Conservation (phyloP, 441 rosid species). For the Francoa sonchifolia region DNA sequence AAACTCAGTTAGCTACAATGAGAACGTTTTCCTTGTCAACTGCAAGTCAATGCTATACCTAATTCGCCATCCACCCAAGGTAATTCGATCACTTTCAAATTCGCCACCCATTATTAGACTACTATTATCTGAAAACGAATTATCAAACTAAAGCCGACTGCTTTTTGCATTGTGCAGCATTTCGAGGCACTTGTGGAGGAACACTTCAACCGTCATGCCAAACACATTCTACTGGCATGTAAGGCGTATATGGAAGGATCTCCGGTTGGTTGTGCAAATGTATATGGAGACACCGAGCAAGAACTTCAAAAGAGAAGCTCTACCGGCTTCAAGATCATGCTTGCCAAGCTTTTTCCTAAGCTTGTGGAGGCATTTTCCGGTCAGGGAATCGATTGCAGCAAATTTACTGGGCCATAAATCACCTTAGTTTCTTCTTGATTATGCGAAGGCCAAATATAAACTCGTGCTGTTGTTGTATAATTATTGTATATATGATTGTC, state of each 20-base stretch:
- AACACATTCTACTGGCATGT: slow-evolving; percentile 42
- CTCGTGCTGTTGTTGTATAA: no score
- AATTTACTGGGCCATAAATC: slow-evolving; percentile 17
- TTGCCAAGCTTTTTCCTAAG: slow-evolving; percentile 62
- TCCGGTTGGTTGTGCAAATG: slow-evolving; percentile 32
- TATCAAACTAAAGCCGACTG: background rate
- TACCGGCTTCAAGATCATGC: slow-evolving; percentile 91
- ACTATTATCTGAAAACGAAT: background rate
- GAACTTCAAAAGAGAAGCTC: slow-evolving; percentile 42
- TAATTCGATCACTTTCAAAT: slow-evolving; percentile 19
- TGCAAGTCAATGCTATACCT: slow-evolving; percentile 79
- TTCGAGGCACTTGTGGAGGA: slow-evolving; percentile 70
- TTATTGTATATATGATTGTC: no score
- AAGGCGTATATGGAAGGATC: slow-evolving; percentile 67
- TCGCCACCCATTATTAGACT: background rate
- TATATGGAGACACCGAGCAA: slow-evolving; percentile 10
- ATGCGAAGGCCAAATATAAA: no score
- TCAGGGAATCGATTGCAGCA: slow-evolving; percentile 52
- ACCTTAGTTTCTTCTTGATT: no score
- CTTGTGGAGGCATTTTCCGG: slow-evolving; percentile 60
- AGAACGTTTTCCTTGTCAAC: slow-evolving; percentile 64
- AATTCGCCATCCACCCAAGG: slow-evolving; percentile 71
- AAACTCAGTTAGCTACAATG: slow-evolving; percentile 78
- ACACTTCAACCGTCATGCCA: slow-evolving; percentile 38
- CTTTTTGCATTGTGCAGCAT: slow-evolving; percentile 35